Percentiles rank a stretch among this genome's conserved stretches.
Evolutionary conservation across 2,329 filamentous ascomycete genomes (phyloP).

Genomic region (Monosporascus sp.): DNA sequence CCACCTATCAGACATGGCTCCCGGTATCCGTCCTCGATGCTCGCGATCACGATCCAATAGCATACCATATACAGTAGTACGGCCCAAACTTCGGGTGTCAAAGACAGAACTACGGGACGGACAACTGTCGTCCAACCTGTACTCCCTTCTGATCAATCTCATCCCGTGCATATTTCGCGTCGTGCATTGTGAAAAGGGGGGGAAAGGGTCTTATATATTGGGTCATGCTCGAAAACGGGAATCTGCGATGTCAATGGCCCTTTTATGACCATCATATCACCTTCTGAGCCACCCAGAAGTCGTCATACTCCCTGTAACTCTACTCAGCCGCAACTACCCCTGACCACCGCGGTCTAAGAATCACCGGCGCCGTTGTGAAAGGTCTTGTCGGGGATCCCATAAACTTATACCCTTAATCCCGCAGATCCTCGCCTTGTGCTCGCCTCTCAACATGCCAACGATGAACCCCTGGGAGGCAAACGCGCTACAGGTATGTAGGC

Average conservation of each 20-base stretch:
- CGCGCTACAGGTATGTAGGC: slow-evolving; percentile 26
- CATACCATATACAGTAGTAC: background rate
- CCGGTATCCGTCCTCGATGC: background rate
- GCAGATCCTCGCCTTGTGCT: background rate
- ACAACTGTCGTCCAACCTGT: background rate
- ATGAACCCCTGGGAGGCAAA: slow-evolving; percentile 29
- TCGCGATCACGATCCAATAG: background rate
- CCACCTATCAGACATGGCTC: background rate
- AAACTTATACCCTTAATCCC: background rate
- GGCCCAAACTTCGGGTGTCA: background rate
- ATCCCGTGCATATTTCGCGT: background rate
- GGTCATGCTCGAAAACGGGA: too few species aligned
- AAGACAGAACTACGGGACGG: background rate
- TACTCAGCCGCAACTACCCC: background rate
- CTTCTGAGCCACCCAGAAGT: background rate
- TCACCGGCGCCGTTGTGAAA: background rate
- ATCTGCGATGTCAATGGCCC: too few species aligned
- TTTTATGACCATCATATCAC: too few species aligned
- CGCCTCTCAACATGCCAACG: slow-evolving; percentile 9
- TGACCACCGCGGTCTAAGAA: background rate
- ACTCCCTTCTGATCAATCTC: background rate
- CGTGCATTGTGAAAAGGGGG: background rate
- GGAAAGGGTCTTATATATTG: too few species aligned
- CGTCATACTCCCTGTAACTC: too few species aligned
- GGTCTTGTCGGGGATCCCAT: background rate